Conservation (phyloP, 169 alveolate genomes). For the Plasmodium sp. region DNA sequence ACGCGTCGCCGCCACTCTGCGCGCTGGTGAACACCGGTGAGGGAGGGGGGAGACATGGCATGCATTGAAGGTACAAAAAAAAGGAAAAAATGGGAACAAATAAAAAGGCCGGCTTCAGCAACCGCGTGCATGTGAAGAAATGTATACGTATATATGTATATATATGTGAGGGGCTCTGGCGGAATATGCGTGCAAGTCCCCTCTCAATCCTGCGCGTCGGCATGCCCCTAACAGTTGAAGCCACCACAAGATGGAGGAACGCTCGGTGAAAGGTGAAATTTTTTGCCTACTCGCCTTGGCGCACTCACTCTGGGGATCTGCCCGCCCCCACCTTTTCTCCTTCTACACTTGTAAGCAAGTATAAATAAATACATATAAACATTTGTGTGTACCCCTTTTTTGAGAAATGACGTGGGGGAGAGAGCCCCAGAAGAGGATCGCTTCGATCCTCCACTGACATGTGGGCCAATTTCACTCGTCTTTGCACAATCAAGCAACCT, state of each 20-base stretch:
- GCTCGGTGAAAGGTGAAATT: neutral
- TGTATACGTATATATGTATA: neutral
- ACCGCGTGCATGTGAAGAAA: neutral
- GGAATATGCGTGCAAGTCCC: neutral
- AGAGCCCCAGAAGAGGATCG: neutral
- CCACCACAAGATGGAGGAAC: neutral
- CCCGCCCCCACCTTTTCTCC: neutral
- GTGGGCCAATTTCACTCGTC: neutral
- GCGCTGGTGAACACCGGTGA: neutral
- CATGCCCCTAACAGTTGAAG: neutral
- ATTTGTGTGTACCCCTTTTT: neutral
- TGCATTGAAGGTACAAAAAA: neutral
- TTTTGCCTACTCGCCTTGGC: neutral
- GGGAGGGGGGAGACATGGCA: neutral
- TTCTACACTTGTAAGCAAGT: neutral
- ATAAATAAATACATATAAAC: neutral
- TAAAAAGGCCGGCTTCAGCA: neutral
- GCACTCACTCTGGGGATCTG: neutral
- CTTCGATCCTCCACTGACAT: neutral
- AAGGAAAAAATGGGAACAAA: neutral
- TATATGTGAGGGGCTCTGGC: neutral
- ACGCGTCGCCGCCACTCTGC: neutral
- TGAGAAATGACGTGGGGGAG: neutral
- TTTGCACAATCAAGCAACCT: neutral
- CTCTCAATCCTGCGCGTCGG: neutral